phyloP scores from a whole-genome alignment of 768 basidiomycete species.

The Russula ochroleuca region DNA sequence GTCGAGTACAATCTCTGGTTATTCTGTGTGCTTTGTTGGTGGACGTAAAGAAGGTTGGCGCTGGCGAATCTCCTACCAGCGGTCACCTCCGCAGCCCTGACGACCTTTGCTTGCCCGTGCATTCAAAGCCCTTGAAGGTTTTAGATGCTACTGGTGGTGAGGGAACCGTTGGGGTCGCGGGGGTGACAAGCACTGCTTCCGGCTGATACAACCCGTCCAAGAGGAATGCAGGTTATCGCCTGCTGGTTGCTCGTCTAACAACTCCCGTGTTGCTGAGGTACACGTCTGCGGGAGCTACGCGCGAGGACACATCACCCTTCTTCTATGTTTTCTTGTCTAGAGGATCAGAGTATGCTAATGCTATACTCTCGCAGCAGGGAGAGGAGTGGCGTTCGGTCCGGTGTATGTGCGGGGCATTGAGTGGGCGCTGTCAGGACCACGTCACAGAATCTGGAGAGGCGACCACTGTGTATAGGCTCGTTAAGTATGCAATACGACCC shows the following conservation, averaged over 20 bases:
- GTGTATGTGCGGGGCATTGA: constrained; percentile 79
- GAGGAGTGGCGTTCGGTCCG: constrained; percentile 63
- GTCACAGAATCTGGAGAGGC: constrained; percentile 33
- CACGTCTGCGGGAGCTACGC: constrained; percentile 82
- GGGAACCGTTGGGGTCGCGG: constrained; percentile 32
- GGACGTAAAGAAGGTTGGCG: constrained; percentile 96
- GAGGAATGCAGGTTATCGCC: constrained; percentile 40
- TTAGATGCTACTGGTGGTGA: constrained; percentile 33
- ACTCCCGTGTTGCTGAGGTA: constrained; percentile 72
- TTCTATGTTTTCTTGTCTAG: constrained; percentile 16
- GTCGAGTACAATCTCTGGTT: constrained; percentile 19
- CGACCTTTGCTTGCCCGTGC: constrained; percentile 11
- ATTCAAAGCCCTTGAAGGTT: constrained; percentile 62
- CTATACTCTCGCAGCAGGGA: constrained; percentile 40
- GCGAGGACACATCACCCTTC: constrained; percentile 60
- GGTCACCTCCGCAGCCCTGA: constrained; percentile 40
- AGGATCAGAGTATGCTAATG: constrained; percentile 15
- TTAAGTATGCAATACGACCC: constrained; percentile 81
- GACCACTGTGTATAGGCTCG: constrained; percentile 57
- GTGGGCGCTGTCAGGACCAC: constrained; percentile 66
- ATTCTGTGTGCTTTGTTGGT: neutral
- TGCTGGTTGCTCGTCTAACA: constrained; percentile 65
- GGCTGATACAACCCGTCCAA: constrained; percentile 98
- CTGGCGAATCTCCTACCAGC: constrained; percentile 57
- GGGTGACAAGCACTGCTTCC: constrained; percentile 38